Conservation (phyloP, 2,329 filamentous ascomycete species). For the Botryotinia globosa region DNA sequence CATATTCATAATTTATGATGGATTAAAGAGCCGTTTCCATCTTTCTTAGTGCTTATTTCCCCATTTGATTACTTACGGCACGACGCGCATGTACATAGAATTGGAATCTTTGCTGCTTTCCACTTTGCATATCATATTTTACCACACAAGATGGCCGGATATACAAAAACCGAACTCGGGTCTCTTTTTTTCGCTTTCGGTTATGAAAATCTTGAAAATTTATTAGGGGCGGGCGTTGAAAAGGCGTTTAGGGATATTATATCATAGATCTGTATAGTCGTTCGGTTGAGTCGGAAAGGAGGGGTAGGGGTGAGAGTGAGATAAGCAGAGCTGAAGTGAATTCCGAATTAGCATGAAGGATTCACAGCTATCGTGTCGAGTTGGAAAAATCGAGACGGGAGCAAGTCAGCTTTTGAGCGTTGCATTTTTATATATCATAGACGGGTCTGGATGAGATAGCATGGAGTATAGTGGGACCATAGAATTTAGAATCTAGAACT, state of each 20-base stretch:
- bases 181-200: neutral
- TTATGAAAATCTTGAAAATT: neutral
- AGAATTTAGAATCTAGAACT: neutral
- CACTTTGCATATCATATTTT: neutral
- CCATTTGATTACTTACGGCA: neutral
- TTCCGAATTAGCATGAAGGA: neutral
- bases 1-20: slow-evolving; percentile 95
- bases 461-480: neutral
- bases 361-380: neutral
- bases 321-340: neutral
- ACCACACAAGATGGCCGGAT: neutral
- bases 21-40: slow-evolving; percentile 57
- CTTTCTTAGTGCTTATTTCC: neutral
- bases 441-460: neutral
- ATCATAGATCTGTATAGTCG: slow-evolving; percentile 4
- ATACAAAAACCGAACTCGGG: neutral
- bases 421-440: neutral
- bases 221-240: neutral
- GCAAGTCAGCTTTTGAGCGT: neutral
- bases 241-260: neutral
- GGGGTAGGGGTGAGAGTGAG: neutral
- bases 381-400: neutral
- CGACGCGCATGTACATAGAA: neutral
- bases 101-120: neutral
- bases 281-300: neutral